phyloP scores from a whole-genome alignment of 441 rosid species.

The Pelargonium myrrhifolium region DNA sequence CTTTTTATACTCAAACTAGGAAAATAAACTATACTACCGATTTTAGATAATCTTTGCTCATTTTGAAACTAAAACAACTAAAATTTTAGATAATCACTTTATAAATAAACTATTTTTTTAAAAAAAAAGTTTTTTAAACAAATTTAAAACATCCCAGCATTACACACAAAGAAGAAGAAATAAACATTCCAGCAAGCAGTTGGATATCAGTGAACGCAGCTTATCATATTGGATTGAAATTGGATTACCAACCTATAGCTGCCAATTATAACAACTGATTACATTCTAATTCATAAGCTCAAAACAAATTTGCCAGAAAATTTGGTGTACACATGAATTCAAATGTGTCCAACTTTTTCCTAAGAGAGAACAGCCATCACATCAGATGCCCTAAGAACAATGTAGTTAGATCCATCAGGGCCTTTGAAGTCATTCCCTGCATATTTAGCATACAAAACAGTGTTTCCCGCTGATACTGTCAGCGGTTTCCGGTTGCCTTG shows the following conservation, averaged over 20 bases:
- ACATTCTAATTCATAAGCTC: slow-evolving; percentile 21
- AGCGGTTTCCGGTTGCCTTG: slow-evolving; percentile 55
- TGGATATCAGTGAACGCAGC: too few relatives aligned
- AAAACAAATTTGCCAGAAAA: slow-evolving; percentile 25
- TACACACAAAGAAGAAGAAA: too few relatives aligned
- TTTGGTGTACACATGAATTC: slow-evolving; percentile 26
- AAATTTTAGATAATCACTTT: too few relatives aligned
- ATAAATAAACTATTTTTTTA: too few relatives aligned
- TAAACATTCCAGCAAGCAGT: too few relatives aligned
- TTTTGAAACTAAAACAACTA: too few relatives aligned
- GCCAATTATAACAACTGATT: slow-evolving; percentile 7
- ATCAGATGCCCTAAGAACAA: slow-evolving; percentile 77
- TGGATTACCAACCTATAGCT: not conserved
- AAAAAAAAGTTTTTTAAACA: too few relatives aligned
- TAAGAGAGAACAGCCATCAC: slow-evolving; percentile 83
- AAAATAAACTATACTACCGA: too few relatives aligned
- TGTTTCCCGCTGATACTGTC: slow-evolving; percentile 49
- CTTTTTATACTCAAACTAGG: too few relatives aligned
- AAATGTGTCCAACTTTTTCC: not conserved
- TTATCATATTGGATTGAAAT: not conserved
- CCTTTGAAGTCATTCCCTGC: slow-evolving; percentile 89
- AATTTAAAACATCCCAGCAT: too few relatives aligned
- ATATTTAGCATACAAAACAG: slow-evolving; percentile 81
- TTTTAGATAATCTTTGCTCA: too few relatives aligned
- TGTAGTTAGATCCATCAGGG: slow-evolving; percentile 63